A percentile compares a stretch with the other conserved stretches of the same genome.
phyloP scores from a whole-genome alignment of 768 basidiomycete species.

The Mycena indigotica region DNA sequence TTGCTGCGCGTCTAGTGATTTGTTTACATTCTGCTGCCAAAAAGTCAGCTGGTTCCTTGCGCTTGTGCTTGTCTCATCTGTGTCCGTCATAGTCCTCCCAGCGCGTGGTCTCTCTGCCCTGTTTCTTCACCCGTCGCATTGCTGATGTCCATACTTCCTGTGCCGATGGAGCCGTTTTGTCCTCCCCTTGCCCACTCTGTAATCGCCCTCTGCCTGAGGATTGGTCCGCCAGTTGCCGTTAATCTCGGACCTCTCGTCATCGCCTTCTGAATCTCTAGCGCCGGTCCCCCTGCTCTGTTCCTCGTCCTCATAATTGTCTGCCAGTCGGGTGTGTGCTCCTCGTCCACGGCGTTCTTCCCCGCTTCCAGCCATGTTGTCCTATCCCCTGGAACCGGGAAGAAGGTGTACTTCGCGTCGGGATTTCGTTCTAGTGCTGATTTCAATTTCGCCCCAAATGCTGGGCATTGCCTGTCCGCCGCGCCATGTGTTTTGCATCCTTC shows the following conservation, averaged over 20 bases:
- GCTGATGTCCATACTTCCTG: neutral
- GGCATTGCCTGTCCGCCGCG: conserved; percentile 29
- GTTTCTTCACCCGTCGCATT: neutral
- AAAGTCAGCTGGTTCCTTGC: conserved; percentile 12
- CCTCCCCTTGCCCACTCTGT: neutral
- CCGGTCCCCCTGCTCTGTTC: neutral
- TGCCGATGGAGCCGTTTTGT: neutral
- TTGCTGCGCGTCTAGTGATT: conserved; percentile 21
- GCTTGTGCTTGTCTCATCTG: neutral
- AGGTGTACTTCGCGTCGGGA: conserved; percentile 23
- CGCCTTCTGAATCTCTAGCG: neutral
- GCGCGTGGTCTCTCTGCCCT: neutral
- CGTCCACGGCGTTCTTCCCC: neutral
- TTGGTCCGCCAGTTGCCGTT: neutral
- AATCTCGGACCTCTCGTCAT: neutral
- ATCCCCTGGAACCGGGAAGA: conserved; percentile 14
- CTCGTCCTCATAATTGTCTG: neutral
- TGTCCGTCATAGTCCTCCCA: neutral
- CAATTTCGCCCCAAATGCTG: conserved; percentile 16
- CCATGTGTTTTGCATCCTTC: conserved; percentile 27
- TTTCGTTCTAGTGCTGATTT: conserved; percentile 9
- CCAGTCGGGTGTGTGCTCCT: neutral
- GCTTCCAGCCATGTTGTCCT: conserved; percentile 9
- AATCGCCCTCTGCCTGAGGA: neutral
- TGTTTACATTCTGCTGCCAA: conserved; percentile 32